Conservation (phyloP, 371 early-diverging fungal species). For the Mortierella sp. region DNA sequence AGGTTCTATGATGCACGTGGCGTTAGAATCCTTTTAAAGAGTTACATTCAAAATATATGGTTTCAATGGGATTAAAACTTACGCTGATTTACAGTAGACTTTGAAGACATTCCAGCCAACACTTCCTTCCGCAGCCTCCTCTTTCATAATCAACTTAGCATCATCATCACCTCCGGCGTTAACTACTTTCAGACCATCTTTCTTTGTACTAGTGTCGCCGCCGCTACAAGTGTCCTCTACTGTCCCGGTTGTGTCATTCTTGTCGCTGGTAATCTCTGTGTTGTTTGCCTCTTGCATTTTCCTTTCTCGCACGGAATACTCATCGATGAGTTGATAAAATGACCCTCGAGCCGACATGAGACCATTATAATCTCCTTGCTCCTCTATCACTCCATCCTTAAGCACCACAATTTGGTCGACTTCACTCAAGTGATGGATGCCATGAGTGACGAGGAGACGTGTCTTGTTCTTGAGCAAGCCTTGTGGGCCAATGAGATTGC, state of each 20-base stretch:
- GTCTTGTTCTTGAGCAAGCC: conserved; percentile 84
- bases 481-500: conserved; percentile 79
- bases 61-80: conserved; percentile 3
- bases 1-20: conserved; percentile 15
- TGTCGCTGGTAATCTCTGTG: not conserved
- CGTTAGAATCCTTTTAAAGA: no score
- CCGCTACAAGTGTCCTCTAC: conserved; percentile 13
- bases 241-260: conserved; percentile 16
- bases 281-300: not conserved
- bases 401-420: conserved; percentile 78
- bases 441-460: conserved; percentile 90
- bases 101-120: conserved; percentile 78
- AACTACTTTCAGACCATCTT: not conserved
- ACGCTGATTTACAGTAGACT: conserved; percentile 69
- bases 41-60: no score
- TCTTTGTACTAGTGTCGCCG: conserved; percentile 35
- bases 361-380: conserved; percentile 74
- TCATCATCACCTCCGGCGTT: conserved; percentile 16
- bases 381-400: conserved; percentile 75
- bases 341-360: conserved; percentile 73
- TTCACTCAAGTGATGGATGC: conserved; percentile 79
- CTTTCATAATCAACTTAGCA: conserved; percentile 44
- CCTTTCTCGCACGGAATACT: conserved; percentile 32
- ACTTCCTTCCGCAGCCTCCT: conserved; percentile 66
- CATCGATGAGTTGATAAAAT: conserved; percentile 62